phyloP scores from a whole-genome alignment of 805 yeast species.

The Wickerhamomyces hampshirensis region DNA sequence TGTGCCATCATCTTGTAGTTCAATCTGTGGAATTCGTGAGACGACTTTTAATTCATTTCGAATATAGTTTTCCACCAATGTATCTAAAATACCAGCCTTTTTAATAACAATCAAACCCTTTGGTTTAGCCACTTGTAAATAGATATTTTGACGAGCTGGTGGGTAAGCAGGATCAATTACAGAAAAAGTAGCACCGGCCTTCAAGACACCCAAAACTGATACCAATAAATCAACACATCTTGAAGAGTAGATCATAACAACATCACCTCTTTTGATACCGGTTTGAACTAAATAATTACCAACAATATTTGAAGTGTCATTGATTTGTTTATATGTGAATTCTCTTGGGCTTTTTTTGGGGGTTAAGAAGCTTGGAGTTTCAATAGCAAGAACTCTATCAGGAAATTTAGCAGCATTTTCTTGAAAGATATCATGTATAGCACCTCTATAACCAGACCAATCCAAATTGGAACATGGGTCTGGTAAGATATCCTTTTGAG shows the following conservation, averaged over 20 bases:
- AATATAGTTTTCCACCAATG: conserved; percentile 75
- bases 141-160: conserved; percentile 93
- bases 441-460: conserved; percentile 90
- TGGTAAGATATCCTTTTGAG: conserved; percentile 63
- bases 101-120: conserved; percentile 83
- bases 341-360: conserved; percentile 53
- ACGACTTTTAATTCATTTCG: conserved; percentile 65
- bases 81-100: conserved; percentile 82
- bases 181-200: conserved; percentile 98
- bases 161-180: conserved; percentile 99
- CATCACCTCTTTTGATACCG: conserved; percentile 87
- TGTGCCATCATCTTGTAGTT: conserved; percentile 70
- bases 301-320: conserved; percentile 88
- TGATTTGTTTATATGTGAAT: conserved; percentile 82
- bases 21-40: conserved; percentile 71
- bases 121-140: conserved; percentile 91
- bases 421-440: conserved; percentile 94
- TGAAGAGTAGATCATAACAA: conserved; percentile 96
- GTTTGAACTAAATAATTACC: conserved; percentile 80
- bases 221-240: conserved; percentile 96
- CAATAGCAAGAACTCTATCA: conserved; percentile 86
- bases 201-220: conserved; percentile 95
- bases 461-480: conserved; percentile 85
- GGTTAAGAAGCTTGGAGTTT: conserved; percentile 66
- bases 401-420: conserved; percentile 82